Base-by-base conservation (phyloP, 352 stramenopile species). In the Globisporangium perplexum region DNA sequence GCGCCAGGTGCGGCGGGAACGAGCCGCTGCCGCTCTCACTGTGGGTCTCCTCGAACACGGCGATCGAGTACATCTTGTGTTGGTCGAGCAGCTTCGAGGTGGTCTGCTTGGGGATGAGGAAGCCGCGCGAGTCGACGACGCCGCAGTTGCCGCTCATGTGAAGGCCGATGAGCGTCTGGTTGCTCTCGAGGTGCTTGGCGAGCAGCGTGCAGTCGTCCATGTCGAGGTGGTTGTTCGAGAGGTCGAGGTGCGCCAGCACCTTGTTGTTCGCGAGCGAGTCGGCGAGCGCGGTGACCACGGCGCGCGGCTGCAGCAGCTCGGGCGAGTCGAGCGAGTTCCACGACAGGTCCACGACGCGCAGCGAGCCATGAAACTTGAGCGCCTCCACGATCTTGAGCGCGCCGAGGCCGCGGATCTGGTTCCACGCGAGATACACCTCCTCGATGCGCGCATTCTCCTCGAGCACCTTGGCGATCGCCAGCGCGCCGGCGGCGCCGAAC, bases 61-160 rank as follows among this genome's bases (percentile, higher is more conserved):
- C 72, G 53, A 92, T 86, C 17, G 76, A 86, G 57, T 77, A 88
- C 56, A 80, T 68, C 54, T 92, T 92, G 66, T 92, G 78, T 53
- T 92, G 82, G 39, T 88, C 71, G 1, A 72, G 63, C 18, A 92
- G 63, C 47, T 63, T 66, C 35, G 60, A 50, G 12, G 64, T 38
- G 39, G 45, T 69, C 28, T 59, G 62, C 51, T 77, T 84, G 2
- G 77, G 65, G 7, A 88, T 57, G 24, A 92, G 55, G 61, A 88
- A 92, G 1, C 82, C 82, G 6, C 72, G 60, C 20, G 78, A 77
- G 66, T 90, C 72, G 57, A 88, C 77, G 14, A 69, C 60, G 2
- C 69, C 77, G 52, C 77, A 84, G 58, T 92, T 92, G 42, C 82
- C 82, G 28, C 68, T 85, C 77, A 92, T 86, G 55, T 90, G 78